Conservation (phyloP, 106 monocot species). For the Apostasia shenzhenica region DNA sequence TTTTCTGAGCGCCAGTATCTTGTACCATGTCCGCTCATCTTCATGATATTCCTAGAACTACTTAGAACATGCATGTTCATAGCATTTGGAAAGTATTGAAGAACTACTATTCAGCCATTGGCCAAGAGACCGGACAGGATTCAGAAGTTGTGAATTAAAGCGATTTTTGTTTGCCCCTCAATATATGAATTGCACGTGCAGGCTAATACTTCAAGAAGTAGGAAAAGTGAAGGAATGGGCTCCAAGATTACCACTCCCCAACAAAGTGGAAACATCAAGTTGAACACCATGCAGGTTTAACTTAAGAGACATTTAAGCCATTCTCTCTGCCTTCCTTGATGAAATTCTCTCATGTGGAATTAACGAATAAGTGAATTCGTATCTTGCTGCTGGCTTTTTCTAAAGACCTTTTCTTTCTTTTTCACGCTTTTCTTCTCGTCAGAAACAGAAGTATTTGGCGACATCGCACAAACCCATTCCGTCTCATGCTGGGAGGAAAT, state of each 20-base stretch:
- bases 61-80: too few relatives aligned
- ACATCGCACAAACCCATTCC: background rate
- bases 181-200: background rate
- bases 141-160: too few relatives aligned
- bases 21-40: too few relatives aligned
- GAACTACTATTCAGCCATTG: background rate
- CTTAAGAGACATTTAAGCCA: background rate
- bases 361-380: background rate
- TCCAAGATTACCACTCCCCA: background rate
- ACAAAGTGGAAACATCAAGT: constrained; percentile 7
- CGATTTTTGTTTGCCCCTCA: too few relatives aligned
- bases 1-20: too few relatives aligned
- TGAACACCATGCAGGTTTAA: background rate
- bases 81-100: too few relatives aligned
- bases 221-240: background rate
- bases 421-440: background rate
- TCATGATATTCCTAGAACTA: too few relatives aligned
- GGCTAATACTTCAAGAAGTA: background rate
- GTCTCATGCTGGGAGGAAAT: background rate
- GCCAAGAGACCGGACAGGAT: background rate
- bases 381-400: background rate
- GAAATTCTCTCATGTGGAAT: background rate
- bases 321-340: background rate
- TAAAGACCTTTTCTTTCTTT: background rate
- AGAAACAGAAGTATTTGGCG: background rate